Conservation (phyloP, 352 stramenopile species). For the Globisporangium uncinulatum region DNA sequence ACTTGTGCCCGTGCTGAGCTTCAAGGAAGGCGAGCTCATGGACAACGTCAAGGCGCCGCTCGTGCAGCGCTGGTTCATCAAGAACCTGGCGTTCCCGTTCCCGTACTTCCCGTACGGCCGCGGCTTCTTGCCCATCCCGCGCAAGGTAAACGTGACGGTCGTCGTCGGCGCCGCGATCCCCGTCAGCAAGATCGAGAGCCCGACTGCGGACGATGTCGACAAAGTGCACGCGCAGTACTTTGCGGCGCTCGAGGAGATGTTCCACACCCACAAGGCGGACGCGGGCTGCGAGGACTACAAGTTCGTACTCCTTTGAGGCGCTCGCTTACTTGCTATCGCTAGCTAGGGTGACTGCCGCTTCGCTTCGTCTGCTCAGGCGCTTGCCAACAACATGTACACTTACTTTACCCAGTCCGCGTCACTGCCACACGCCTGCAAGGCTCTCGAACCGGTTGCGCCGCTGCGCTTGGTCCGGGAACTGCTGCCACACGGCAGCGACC, state of each 20-base stretch:
- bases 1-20: constrained; percentile 74
- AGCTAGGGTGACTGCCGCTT: background rate
- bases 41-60: constrained; percentile 72
- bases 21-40: constrained; percentile 78
- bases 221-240: constrained; percentile 65
- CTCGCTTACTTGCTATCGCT: background rate
- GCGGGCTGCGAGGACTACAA: constrained; percentile 69
- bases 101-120: constrained; percentile 77
- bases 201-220: constrained; percentile 54
- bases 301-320: constrained; percentile 48
- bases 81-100: constrained; percentile 71
- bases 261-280: constrained; percentile 68
- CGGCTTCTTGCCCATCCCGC: constrained; percentile 56
- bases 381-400: constrained; percentile 1
- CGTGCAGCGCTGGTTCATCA: constrained; percentile 76
- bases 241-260: constrained; percentile 42
- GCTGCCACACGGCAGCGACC: constrained; percentile 38
- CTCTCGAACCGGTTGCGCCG: constrained; percentile 56
- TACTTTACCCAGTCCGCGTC: background rate
- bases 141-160: constrained; percentile 53
- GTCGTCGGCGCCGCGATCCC: constrained; percentile 56
- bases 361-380: background rate
- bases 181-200: constrained; percentile 38
- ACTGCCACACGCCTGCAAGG: constrained; percentile 23
- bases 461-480: constrained; percentile 42